Conservation (phyloP, 768 basidiomycete genomes). For the Porphyrellus cyaneotinctus region DNA sequence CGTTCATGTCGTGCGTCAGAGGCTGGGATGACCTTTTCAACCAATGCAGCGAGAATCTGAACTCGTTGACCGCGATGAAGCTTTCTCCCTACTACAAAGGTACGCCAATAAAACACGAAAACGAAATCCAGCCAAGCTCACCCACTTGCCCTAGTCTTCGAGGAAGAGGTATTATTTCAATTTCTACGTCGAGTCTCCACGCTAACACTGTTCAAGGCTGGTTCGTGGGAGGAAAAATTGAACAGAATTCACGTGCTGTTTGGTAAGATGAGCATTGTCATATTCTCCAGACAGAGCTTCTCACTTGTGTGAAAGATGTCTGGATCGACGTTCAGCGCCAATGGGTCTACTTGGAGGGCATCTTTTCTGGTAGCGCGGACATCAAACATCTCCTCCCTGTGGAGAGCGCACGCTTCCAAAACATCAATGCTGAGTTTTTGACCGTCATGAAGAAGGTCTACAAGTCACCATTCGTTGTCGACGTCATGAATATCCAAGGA, state of each 20-base stretch:
- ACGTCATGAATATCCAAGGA: slow-evolving; percentile 93
- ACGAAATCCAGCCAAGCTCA: slow-evolving; percentile 1
- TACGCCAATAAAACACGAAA: slow-evolving; percentile 25
- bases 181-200: background rate
- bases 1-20: slow-evolving; percentile 37
- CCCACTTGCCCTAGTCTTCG: slow-evolving; percentile 55
- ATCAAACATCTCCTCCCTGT: slow-evolving; percentile 98
- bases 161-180: slow-evolving; percentile 64
- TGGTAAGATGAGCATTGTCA: slow-evolving; percentile 45
- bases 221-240: slow-evolving; percentile 94
- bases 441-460: slow-evolving; percentile 99
- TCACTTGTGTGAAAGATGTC: slow-evolving; percentile 55
- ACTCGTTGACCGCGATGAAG: slow-evolving; percentile 95
- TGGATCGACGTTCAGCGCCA: slow-evolving; percentile 99
- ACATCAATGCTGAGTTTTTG: slow-evolving; percentile 97
- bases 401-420: slow-evolving; percentile 95
- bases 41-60: slow-evolving; percentile 96
- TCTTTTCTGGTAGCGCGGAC: slow-evolving; percentile 99
- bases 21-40: slow-evolving; percentile 97
- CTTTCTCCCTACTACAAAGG: slow-evolving; percentile 98
- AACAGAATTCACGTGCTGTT: slow-evolving; percentile 96
- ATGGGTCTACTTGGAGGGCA: slow-evolving; percentile 99
- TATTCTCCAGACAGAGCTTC: background rate
- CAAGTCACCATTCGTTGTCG: slow-evolving; percentile 96
- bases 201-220: slow-evolving; percentile 45